Conservation (phyloP, 2,329 filamentous ascomycete genomes). For the Sclerotinia glacialis region DNA sequence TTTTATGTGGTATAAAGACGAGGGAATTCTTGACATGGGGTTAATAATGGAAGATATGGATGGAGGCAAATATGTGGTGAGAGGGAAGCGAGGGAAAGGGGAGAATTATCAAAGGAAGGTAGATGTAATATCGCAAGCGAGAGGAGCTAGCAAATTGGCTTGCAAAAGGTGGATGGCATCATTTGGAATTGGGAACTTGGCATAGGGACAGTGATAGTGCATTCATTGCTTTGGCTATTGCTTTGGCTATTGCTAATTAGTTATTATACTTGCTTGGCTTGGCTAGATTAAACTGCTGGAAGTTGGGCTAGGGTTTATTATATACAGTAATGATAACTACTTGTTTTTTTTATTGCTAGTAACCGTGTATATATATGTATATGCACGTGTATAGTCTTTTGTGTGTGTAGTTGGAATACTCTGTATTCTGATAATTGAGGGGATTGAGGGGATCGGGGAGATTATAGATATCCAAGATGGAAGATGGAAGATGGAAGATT, state of each 20-base stretch:
- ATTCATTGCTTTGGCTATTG: conserved; percentile 10
- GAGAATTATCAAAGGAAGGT: neutral
- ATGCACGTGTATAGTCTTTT: too few relatives aligned
- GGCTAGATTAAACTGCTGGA: neutral
- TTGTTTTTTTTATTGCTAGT: too few relatives aligned
- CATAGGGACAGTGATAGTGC: neutral
- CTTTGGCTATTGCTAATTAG: neutral
- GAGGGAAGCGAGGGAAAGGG: too few relatives aligned
- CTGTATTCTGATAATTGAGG: too few relatives aligned
- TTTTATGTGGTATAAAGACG: neutral
- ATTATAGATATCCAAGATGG: too few relatives aligned
- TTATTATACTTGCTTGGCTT: neutral
- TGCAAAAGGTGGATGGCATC: neutral
- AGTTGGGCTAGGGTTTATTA: too few relatives aligned
- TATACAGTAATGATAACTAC: too few relatives aligned
- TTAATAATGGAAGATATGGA: neutral
- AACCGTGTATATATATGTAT: too few relatives aligned
- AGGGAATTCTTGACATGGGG: neutral
- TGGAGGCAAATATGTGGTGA: neutral
- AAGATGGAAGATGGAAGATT: too few relatives aligned
- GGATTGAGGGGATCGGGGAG: too few relatives aligned
- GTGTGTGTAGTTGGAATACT: too few relatives aligned
- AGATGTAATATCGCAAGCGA: neutral
- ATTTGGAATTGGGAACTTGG: neutral
- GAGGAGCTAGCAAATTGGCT: neutral